phyloP scores from a whole-genome alignment of 176 grass and related monocot species.

The Oryza brachyantha region DNA sequence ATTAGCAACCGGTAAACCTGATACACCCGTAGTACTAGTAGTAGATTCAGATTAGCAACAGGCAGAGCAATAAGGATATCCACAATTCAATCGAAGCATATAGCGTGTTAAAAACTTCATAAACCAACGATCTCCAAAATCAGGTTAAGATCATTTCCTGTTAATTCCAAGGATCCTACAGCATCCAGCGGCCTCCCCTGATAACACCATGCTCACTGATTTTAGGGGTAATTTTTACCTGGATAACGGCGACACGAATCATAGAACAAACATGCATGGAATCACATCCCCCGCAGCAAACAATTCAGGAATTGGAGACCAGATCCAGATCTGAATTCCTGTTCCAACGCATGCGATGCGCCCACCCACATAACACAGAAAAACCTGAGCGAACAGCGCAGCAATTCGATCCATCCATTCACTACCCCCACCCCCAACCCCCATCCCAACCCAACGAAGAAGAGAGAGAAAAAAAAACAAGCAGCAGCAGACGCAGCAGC shows the following conservation, averaged over 20 bases:
- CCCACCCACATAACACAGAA: no score
- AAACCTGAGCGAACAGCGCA: not conserved
- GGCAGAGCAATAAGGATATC: not conserved
- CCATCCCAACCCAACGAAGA: not conserved
- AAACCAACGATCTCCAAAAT: not conserved
- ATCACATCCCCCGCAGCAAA: not conserved
- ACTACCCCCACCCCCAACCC: no score
- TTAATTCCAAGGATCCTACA: not conserved
- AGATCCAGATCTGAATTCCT: conserved; percentile 39
- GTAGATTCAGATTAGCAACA: not conserved
- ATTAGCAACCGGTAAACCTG: not conserved
- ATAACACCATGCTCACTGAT: not conserved
- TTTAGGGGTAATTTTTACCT: not conserved
- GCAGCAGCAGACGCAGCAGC: no score
- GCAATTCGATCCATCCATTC: no score
- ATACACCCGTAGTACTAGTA: not conserved
- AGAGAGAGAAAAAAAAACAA: not conserved
- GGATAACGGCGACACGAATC: not conserved
- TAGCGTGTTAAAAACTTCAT: not conserved
- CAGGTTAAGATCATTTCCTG: not conserved
- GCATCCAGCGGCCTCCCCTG: not conserved
- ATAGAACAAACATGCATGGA: not conserved
- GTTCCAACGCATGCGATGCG: not conserved
- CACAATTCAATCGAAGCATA: not conserved
- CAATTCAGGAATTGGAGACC: not conserved